These are phyloP conservation scores for Venturia carpophila DNA, from an alignment of 2,329 filamentous ascomycete genomes.

Conservation along the genomic window DNA sequence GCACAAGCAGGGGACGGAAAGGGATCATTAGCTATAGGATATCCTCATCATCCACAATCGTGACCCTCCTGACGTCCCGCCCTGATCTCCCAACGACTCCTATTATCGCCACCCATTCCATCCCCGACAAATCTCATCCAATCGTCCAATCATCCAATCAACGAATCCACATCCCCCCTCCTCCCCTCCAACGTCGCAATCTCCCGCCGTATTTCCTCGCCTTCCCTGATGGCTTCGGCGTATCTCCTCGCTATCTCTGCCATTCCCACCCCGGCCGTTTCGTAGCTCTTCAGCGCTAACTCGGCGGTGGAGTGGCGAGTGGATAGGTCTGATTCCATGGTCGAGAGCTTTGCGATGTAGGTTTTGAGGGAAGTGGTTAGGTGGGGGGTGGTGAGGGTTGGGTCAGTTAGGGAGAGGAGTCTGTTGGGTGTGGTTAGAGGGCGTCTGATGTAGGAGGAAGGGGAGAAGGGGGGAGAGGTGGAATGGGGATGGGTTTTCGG, in stretches of 20 bases:
- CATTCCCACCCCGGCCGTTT: constrained; percentile 30
- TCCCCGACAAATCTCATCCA: not conserved
- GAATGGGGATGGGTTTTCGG: too few species aligned
- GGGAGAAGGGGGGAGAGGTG: not conserved
- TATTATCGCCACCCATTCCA: not conserved
- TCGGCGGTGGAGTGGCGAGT: constrained; percentile 29
- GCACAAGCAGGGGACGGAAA: not conserved
- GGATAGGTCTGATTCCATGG: constrained; percentile 26
- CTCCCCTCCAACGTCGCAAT: constrained; percentile 25
- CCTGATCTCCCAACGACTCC: not conserved
- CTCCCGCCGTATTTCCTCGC: constrained; percentile 28
- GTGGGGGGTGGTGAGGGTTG: constrained; percentile 23
- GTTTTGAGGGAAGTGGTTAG: constrained; percentile 28
- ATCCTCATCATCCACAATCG: not conserved
- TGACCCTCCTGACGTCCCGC: not conserved
- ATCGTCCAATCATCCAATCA: too few species aligned
- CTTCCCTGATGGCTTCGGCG: constrained; percentile 30
- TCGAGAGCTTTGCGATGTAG: constrained; percentile 28
- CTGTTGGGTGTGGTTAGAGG: constrained; percentile 18
- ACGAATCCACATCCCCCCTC: not conserved
- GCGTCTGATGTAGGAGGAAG: not conserved
- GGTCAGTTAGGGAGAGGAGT: constrained; percentile 26
- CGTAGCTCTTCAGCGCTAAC: constrained; percentile 32
- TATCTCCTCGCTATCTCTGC: constrained; percentile 35
- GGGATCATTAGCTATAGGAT: not conserved